Percentiles rank a stretch among this genome's conserved stretches.
Conservation (phyloP, 192 early-diverging fungal species). For the Coemansia sp. region DNA sequence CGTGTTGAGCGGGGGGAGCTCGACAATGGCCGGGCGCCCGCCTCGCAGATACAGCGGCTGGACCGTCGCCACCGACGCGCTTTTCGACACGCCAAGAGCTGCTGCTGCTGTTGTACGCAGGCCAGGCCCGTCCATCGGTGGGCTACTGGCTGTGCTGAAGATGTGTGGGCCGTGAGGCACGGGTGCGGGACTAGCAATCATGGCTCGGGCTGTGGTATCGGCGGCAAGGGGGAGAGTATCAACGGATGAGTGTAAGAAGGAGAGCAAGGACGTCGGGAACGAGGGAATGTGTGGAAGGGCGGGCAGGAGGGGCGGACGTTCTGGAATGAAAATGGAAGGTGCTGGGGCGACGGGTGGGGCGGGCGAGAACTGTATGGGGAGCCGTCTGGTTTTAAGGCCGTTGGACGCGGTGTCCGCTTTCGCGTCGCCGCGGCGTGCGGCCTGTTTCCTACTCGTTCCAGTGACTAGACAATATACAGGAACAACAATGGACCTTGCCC, state of each 20-base stretch:
- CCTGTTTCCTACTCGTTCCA: too few species aligned
- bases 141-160: conserved; percentile 1
- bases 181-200: too few species aligned
- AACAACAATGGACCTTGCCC: too few species aligned
- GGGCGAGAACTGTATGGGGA: not conserved
- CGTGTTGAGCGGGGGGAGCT: not conserved
- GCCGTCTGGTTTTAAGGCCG: not conserved
- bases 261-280: too few species aligned
- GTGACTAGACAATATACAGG: too few species aligned
- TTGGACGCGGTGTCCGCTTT: too few species aligned
- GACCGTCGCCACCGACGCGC: not conserved
- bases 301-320: not conserved
- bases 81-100: not conserved
- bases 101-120: not conserved
- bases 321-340: not conserved
- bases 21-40: not conserved
- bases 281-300: not conserved
- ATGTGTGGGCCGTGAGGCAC: not conserved
- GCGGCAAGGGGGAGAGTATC: too few species aligned
- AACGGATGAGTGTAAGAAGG: too few species aligned
- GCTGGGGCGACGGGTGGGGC: not conserved
- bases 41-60: not conserved
- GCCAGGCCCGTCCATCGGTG: not conserved
- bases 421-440: too few species aligned
- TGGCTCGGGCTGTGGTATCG: too few species aligned